Evolutionary conservation across 768 basidiomycete species (phyloP).

Genomic region (Tricholoma saponaceum): DNA sequence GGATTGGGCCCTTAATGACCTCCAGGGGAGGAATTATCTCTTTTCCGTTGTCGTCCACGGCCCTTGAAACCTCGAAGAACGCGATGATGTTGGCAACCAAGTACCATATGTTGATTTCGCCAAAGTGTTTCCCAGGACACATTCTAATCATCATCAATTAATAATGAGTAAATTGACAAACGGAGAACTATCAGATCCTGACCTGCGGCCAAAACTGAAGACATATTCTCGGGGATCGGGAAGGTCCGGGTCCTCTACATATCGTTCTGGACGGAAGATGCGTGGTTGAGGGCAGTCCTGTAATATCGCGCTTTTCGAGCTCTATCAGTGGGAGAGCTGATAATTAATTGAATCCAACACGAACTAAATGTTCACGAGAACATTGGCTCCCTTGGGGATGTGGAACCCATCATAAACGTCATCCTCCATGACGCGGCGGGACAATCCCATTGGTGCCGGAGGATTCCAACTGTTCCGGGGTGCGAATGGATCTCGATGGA

Average conservation of each 20-base stretch:
- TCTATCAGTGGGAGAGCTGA: neutral
- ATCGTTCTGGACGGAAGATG: neutral
- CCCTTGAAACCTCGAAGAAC: neutral
- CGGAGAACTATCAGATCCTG: neutral
- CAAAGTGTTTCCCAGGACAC: neutral
- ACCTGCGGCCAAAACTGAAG: neutral
- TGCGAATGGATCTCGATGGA: neutral
- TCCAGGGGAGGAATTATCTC: neutral
- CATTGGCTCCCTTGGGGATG: slow-evolving; percentile 2
- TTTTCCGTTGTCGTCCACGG: neutral
- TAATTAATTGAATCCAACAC: neutral
- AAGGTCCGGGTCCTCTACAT: neutral
- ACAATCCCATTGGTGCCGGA: neutral
- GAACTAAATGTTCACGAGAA: neutral
- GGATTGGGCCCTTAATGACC: neutral
- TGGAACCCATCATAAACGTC: neutral
- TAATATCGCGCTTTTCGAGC: neutral
- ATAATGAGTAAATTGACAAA: neutral
- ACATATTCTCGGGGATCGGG: neutral
- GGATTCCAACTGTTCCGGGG: neutral
- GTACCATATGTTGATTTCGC: neutral
- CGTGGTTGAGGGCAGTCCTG: neutral
- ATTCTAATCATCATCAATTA: neutral
- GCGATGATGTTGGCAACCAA: neutral
- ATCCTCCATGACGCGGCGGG: neutral